Base-by-base conservation (phyloP, 495 filamentous ascomycete species). In the Talaromyces ruber region DNA sequence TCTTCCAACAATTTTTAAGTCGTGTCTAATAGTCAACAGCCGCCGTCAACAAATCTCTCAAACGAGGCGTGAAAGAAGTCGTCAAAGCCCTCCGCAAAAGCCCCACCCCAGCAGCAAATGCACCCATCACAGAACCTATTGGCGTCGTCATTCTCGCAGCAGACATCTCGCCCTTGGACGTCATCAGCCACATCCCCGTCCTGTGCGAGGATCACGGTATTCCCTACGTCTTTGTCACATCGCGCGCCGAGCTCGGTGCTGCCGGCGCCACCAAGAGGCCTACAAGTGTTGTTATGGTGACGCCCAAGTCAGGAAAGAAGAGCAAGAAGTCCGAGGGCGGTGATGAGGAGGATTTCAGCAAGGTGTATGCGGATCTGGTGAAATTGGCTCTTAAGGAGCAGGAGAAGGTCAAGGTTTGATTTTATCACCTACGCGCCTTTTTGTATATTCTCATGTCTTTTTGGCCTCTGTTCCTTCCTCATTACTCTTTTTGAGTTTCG, bases 41-140 rank as follows among this genome's bases (percentile, higher is more conserved):
- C 58, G 90, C 92, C 63, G 96, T 95, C 77, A 84, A 89, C 78
- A 94, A 92, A 78, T 86, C 88, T 62, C 88, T 99, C 74, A 92
- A 93, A 77, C 93, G 95, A 69, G 94, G 94, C 76, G 93, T 98
- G 47, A 98, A 98, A 78, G 94, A 99, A 78, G 91, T 94, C 71
- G 91, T 97, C 78, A 99, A 99, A 81, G 84, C 91, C 22, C 88
- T 99, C 67, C 90, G 93, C 74, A 96, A 97, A 78, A 89, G 89
- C 5, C 82, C 90, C 60, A 74, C 84, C 54, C 72, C 76, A 60
- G 74, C 75, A 32, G 76, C 82, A 64, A 81, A 84, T 57, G 79
- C 79, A 22, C 66, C 76, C 60, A 70, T 79, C 68, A 64, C 79
- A 12, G 68, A 81, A 21, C 84, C 86, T 62, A 80, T 81, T 57